Evolutionary conservation across 495 filamentous ascomycete genomes (phyloP).

Genomic region (Penicillium silybi): DNA sequence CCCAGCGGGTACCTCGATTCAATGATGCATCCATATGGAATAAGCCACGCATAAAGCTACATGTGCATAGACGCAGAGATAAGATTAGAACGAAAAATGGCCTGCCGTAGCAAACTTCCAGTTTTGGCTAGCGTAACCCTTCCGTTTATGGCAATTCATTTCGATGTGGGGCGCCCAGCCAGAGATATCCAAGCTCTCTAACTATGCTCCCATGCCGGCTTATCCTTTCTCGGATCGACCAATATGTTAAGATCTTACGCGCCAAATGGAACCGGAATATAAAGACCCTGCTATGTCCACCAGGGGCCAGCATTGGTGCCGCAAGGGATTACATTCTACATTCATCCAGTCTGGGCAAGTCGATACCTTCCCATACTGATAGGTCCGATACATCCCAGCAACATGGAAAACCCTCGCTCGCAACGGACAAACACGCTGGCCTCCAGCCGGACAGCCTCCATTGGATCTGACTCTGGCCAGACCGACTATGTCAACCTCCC

Average conservation of each 20-base stretch:
- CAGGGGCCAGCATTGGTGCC: neutral
- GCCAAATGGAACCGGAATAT: conserved; percentile 9
- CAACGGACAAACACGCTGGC: conserved; percentile 9
- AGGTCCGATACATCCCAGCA: conserved; percentile 2
- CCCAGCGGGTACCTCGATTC: no score
- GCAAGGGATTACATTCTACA: neutral
- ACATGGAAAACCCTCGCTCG: conserved; percentile 14
- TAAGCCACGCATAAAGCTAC: no score
- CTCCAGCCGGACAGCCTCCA: conserved; percentile 25
- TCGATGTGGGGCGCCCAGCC: no score
- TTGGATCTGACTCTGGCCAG: conserved; percentile 16
- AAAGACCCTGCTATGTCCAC: conserved; percentile 6
- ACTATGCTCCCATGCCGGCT: neutral
- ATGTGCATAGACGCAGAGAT: no score
- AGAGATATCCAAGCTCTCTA: neutral
- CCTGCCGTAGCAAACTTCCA: no score
- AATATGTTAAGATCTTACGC: conserved; percentile 1
- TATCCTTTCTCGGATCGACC: neutral
- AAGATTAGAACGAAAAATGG: no score
- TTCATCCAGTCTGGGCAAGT: conserved; percentile 1
- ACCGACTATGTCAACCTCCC: conserved; percentile 50
- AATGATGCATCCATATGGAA: no score
- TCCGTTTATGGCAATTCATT: no score
- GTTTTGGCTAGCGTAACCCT: no score
- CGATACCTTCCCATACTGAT: neutral